Evolutionary conservation across 148 eudicot genomes (phyloP), one percentile per base, ranked within the genome.

Genomic region (Bassia scoparia): DNA sequence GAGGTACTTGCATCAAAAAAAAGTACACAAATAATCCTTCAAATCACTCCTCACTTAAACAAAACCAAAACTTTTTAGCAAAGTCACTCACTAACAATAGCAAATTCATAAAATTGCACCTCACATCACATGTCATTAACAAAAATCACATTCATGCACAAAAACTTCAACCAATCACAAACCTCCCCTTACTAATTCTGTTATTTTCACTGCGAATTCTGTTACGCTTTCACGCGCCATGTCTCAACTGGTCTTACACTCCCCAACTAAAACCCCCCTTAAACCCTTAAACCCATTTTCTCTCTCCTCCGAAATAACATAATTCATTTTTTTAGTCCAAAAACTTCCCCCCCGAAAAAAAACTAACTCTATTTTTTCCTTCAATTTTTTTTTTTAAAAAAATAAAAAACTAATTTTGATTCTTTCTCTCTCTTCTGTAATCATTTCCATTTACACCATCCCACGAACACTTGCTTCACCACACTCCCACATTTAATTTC

Each of bases 161-260:
- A 20, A 7, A 15, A 13, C 20, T 0, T 37, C 29, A 14, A 24
- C 49, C 31, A 38, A 37, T 38, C 49, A 21, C 63, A 54, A 58
- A 15, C 3, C 73, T 7, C 70, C 4, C 5, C 30, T 12, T 15
- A 54, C 50, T 50, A 30, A 61, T 76, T 69, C 69, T 52, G 79
- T 69, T 61, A 58, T 56, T 29, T n/a, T 1, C 43, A 10, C 3
- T 9, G 17, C 5, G 2, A 11, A 76, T 35, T 76, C 60, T 33
- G 79, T 76, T 76, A 69, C 69, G 12, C 7, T 7, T 20, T 21
- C 62, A 62, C 69, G 64, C 78, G 72, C 71, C 56, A 2, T 29
- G 12, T 46, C 7, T 29, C 24, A 46, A 37, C 31, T 17, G 5
- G 34, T 17, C 21, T 17, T 24, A 24, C 27, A 31, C n/a, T 68